A percentile compares a stretch with the other conserved stretches of the same genome.
Conservation (phyloP, 345 rosid species). For the Lenwebbia sp. region DNA sequence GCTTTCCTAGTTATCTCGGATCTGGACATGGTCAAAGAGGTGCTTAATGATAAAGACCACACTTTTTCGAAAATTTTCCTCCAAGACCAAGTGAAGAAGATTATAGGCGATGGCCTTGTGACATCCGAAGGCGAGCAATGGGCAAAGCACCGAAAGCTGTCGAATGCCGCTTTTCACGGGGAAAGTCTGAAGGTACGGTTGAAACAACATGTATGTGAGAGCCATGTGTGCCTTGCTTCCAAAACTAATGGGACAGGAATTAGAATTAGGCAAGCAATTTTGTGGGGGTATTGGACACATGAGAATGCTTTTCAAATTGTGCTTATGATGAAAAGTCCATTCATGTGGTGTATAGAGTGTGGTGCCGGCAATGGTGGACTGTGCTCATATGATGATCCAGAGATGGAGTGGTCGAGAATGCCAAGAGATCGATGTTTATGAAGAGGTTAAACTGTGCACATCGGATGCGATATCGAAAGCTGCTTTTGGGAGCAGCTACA, state of each 20-base stretch:
- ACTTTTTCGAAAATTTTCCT: neutral
- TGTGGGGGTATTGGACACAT: neutral
- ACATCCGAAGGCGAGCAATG: constrained; percentile 16
- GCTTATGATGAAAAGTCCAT: no score
- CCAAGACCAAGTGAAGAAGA: neutral
- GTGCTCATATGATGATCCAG: constrained; percentile 28
- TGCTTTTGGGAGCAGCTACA: neutral
- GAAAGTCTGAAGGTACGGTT: constrained; percentile 18
- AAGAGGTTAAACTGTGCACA: constrained; percentile 26
- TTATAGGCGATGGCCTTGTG: constrained; percentile 24
- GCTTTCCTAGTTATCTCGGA: constrained; percentile 20
- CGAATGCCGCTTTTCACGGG: constrained; percentile 25
- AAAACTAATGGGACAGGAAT: neutral
- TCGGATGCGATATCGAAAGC: constrained; percentile 37
- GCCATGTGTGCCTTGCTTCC: no score
- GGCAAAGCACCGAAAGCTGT: constrained; percentile 19
- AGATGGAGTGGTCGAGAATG: constrained; percentile 18
- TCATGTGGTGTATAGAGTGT: constrained; percentile 1
- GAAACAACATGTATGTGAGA: neutral
- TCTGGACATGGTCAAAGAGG: constrained; percentile 17
- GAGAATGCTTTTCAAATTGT: neutral
- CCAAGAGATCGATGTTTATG: constrained; percentile 23
- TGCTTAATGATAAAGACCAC: constrained; percentile 12
- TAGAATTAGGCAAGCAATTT: neutral
- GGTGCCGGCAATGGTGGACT: constrained; percentile 22